Evolutionary conservation across 768 basidiomycete genomes (phyloP), one percentile per base, ranked within the genome.

Genomic region (Suillus discolor): DNA sequence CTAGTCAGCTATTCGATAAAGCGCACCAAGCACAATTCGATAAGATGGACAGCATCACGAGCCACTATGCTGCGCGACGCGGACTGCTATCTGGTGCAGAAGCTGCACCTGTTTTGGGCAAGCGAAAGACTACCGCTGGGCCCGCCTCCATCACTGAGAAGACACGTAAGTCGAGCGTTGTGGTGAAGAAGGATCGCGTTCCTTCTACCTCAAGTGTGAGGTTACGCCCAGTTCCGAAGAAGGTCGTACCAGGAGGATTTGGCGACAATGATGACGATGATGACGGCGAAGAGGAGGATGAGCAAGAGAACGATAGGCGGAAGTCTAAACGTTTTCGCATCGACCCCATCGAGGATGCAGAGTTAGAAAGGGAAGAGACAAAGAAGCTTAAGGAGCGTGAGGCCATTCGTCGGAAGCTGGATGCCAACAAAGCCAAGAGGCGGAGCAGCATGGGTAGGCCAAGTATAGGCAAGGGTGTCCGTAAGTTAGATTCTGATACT

Each of bases 41-140:
- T 63, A 89, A 86, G 81, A 94, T 94, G 92, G 90, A 91, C 69
- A 88, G 89, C 8, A 93, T 93, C 71, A 83, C 79, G 13, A 79
- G 71, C 13, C 84, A 85, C 66, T 85, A 85, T 69, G 81, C 85
- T 6, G 82, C 82, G 36, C 79, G 72, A 57, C 79, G 82, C 20
- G 71, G 72, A 12, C 59, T 53, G 23, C 74, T 64, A 73, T 72
- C 34, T n/a, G 62, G 64, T 2, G 54, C 69, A 68, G 60, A 63
- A 62, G 39, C 70, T 69, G 57, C 6, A 20, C 25, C 67, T 62
- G 65, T 71, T 65, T 64, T 68, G 66, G 65, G 61, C 60, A 85
- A 83, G 71, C 78, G 84, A 65, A 85, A 83, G 71, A 28, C 36
- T 9, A 20, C 13, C 25, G 62, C 41, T 7, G 62, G 5, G 13